A percentile compares a stretch with the other conserved stretches of the same genome.
Evolutionary conservation across 306 rosid genomes (phyloP).

Genomic region (Macrotyloma uniflorum): DNA sequence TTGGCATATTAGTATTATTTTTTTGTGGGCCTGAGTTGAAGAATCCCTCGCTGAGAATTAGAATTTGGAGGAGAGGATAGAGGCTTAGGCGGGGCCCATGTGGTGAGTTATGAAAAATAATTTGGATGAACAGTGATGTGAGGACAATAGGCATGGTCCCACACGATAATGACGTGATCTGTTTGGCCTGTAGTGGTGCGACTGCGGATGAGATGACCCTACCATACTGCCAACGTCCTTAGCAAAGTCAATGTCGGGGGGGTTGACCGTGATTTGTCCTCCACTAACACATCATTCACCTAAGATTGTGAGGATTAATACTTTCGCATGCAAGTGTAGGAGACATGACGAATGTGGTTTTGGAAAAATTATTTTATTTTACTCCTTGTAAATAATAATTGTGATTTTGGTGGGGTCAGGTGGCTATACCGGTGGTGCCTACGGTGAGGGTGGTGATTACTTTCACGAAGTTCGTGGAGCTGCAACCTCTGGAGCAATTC

Average conservation of each 20-base stretch:
- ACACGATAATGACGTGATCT: not conserved
- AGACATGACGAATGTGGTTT: not conserved
- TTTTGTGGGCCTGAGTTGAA: constrained; percentile 41
- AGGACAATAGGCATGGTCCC: too few species aligned
- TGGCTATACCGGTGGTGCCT: constrained; percentile 91
- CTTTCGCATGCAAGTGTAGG: not conserved
- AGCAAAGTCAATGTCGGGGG: constrained; percentile 8
- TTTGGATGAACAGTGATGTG: not conserved
- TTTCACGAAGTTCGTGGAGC: constrained; percentile 87
- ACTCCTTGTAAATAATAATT: not conserved
- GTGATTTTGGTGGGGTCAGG: constrained; percentile 45
- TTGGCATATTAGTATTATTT: not conserved
- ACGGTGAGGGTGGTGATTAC: constrained; percentile 92
- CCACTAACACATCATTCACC: not conserved
- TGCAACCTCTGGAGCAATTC: constrained; percentile 71
- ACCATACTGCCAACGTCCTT: not conserved
- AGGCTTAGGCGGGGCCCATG: constrained; percentile 39
- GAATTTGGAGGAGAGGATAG: constrained; percentile 24
- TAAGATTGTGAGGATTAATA: not conserved
- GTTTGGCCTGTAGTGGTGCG: too few species aligned
- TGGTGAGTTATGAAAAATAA: not conserved
- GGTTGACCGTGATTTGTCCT: constrained; percentile 18
- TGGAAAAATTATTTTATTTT: not conserved
- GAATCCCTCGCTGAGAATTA: not conserved
- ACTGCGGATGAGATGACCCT: not conserved